Conservation (phyloP, 2,329 filamentous ascomycete genomes). For the Hypoxylon sp. region DNA sequence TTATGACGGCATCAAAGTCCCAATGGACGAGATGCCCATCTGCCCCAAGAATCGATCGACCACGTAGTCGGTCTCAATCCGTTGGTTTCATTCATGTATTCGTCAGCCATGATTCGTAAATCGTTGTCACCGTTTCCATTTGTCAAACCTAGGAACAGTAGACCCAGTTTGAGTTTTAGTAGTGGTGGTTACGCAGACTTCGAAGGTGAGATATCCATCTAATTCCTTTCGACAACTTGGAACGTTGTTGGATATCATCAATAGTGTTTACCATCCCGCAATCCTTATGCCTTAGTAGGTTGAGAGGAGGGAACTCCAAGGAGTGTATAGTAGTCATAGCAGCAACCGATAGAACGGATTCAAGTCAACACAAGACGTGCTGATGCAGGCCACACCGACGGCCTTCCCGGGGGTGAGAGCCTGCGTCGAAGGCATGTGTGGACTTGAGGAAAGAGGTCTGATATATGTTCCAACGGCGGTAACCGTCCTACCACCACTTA, state of each 20-base stretch:
- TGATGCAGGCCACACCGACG: conserved; percentile 1
- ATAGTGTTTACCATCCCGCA: neutral
- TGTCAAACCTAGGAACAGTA: conserved; percentile 26
- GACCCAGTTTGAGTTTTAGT: conserved; percentile 20
- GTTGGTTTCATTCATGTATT: conserved; percentile 42
- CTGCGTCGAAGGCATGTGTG: conserved; percentile 1
- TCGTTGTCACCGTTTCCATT: conserved; percentile 41
- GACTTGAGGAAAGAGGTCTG: conserved; percentile 2
- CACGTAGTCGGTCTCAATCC: conserved; percentile 27
- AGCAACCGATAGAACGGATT: conserved; percentile 1
- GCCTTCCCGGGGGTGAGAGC: neutral
- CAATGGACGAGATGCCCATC: conserved; percentile 7
- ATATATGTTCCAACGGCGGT: conserved; percentile 10
- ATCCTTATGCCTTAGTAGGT: neutral
- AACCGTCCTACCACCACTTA: conserved; percentile 8
- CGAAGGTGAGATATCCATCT: conserved; percentile 20
- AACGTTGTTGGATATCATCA: conserved; percentile 13
- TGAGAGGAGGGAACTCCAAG: neutral
- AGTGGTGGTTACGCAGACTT: conserved; percentile 17
- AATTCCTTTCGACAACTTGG: conserved; percentile 11
- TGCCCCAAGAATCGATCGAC: conserved; percentile 27
- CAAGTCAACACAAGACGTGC: conserved; percentile 3
- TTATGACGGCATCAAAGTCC: conserved; percentile 14
- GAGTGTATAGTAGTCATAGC: conserved; percentile 1
- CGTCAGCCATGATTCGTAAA: conserved; percentile 50